Evolutionary conservation across 768 basidiomycete genomes (phyloP).

Genomic region (Lentinula guzmanii): DNA sequence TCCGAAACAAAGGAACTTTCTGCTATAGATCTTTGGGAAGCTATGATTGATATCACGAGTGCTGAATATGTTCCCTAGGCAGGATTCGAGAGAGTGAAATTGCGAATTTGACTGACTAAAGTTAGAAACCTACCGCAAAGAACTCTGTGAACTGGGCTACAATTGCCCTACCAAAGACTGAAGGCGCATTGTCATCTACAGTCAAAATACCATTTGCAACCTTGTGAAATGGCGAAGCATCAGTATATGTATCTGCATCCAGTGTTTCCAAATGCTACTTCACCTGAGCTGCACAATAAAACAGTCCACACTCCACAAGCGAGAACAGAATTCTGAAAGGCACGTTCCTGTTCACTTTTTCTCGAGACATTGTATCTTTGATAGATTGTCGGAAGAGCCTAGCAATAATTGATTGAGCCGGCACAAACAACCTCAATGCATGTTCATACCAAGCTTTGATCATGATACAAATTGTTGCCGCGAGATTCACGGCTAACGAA

Average conservation of each 20-base stretch:
- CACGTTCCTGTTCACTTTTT: background rate
- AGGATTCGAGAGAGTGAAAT: background rate
- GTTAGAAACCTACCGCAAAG: background rate
- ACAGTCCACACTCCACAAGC: background rate
- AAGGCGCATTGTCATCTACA: background rate
- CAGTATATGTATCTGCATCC: background rate
- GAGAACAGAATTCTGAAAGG: background rate
- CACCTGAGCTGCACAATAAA: background rate
- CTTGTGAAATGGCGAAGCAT: background rate
- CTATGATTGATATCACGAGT: background rate
- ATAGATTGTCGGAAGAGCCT: slow-evolving; percentile 2
- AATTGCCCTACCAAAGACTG: background rate
- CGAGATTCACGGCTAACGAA: background rate
- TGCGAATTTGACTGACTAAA: background rate
- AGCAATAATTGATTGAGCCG: background rate
- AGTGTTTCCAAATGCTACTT: background rate
- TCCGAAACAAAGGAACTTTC: background rate
- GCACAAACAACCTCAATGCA: background rate
- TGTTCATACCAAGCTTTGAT: background rate
- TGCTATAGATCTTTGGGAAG: background rate
- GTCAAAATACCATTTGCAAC: background rate
- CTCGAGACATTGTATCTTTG: background rate
- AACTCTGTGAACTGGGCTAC: background rate
- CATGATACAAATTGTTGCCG: background rate
- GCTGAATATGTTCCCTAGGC: background rate